phyloP scores from a whole-genome alignment of 805 yeast genomes.

The Suhomyces tanzawaensis region DNA sequence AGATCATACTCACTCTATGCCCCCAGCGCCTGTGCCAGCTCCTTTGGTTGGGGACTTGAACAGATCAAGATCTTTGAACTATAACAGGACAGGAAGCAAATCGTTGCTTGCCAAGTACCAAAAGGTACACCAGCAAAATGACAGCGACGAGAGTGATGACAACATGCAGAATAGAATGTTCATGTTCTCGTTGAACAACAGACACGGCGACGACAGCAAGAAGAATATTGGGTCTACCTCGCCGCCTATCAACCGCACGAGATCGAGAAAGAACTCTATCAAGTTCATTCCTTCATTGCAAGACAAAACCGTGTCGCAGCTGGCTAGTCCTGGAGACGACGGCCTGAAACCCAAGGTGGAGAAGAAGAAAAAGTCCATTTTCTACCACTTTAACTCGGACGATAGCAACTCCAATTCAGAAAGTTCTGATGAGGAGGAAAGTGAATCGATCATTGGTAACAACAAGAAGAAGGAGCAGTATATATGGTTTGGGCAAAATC shows the following conservation, averaged over 20 bases:
- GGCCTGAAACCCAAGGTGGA: neutral
- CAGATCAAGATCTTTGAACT: slow-evolving; percentile 26
- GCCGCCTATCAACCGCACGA: slow-evolving; percentile 2
- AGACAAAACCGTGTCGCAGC: slow-evolving; percentile 5
- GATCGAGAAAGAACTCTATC: slow-evolving; percentile 27
- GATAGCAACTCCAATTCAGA: slow-evolving; percentile 12
- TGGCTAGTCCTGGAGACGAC: neutral
- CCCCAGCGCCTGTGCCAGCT: slow-evolving; percentile 7
- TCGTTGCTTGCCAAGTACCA: slow-evolving; percentile 19
- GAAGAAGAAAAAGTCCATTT: slow-evolving; percentile 20
- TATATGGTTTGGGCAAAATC: slow-evolving; percentile 39
- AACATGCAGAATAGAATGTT: slow-evolving; percentile 12
- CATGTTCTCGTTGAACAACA: slow-evolving; percentile 16
- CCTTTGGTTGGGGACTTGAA: slow-evolving; percentile 12
- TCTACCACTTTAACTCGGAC: slow-evolving; percentile 29
- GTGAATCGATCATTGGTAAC: slow-evolving; percentile 6
- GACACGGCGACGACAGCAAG: slow-evolving; percentile 1
- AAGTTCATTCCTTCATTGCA: slow-evolving; percentile 30
- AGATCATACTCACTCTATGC: neutral
- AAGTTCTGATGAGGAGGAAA: slow-evolving; percentile 1
- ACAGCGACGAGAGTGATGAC: slow-evolving; percentile 15
- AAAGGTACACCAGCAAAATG: slow-evolving; percentile 14
- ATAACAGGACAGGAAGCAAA: slow-evolving; percentile 13
- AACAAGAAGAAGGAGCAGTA: slow-evolving; percentile 18
- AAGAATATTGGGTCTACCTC: neutral